Evolutionary conservation across 441 rosid species (phyloP), one percentile per base, ranked within the genome.

Genomic region (Adansonia madagascariensis): DNA sequence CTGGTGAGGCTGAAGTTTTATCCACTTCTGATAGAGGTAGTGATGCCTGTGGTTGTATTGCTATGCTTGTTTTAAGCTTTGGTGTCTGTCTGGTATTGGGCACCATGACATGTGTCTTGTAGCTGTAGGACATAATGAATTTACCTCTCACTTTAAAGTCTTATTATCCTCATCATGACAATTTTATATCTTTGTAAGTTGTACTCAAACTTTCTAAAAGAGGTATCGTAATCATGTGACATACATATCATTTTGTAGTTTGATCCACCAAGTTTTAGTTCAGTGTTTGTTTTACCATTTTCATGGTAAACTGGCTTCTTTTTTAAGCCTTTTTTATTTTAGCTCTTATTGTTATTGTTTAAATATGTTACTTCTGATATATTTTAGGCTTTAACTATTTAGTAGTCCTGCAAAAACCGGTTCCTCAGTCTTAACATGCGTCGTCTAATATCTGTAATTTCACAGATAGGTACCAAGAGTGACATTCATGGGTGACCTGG

Each of bases 381-480:
- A 6, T 55, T 17, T 55, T 41, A 69, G 43, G 49, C 59, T 47
- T 47, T 55, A 61, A n/a, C 14, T 64, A 43, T 6, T 35, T 63
- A 63, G 10, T 15, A 31, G 47, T 67, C 61, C 56, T 12, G 20
- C 20, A 39, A 15, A 66, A 44, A 41, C 2, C 14, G 6, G 31
- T 66, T 43, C 8, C 15, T 43, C 49, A 0, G n/a, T 44, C 35
- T 18, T 67, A 22, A 68, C 35, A 20, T 47, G 55, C 1, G 22
- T 6, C 0, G 0, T 18, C 49, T 68, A 5, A 43, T 18, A 9
- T 66, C 15, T 17, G 52, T 50, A 41, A 24, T 41, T 67, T 62
- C 70, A 74, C 88, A 88, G 90, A 84, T 66, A 67, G 82, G 83
- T 76, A 82, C 83, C 55, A 83, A 82, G 83, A 80, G 56, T 20